Evolutionary conservation across 257 asterid genomes (phyloP).

Genomic region (Haberlea rhodopensis): DNA sequence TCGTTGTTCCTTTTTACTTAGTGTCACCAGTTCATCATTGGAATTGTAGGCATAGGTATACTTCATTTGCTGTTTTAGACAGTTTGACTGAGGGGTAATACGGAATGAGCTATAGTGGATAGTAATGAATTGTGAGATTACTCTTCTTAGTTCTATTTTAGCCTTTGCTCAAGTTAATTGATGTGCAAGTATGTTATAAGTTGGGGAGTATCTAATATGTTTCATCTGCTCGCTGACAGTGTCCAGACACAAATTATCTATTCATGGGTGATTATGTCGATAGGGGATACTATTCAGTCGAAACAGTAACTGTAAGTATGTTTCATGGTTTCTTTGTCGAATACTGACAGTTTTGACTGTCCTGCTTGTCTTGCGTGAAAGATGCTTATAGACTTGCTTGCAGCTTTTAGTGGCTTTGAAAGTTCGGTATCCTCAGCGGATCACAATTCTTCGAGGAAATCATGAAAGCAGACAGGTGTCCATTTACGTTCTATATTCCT

Average conservation of each 20-base stretch:
- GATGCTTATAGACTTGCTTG: constrained; percentile 28
- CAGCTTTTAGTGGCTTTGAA: constrained; percentile 68
- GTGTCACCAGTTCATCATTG: neutral
- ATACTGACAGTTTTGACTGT: neutral
- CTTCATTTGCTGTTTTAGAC: neutral
- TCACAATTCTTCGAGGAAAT: constrained; percentile 74
- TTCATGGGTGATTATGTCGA: constrained; percentile 74
- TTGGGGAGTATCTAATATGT: constrained; percentile 13
- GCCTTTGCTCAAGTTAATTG: too few species aligned
- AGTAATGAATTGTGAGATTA: neutral
- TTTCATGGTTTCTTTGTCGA: neutral
- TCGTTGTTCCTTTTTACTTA: too few species aligned
- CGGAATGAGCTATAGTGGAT: too few species aligned
- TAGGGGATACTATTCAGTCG: constrained; percentile 71
- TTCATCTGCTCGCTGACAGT: constrained; percentile 39
- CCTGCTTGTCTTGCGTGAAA: constrained; percentile 15
- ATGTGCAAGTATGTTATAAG: neutral
- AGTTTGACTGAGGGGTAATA: neutral
- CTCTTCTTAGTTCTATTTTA: neutral
- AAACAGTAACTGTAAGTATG: constrained; percentile 63
- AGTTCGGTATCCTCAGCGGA: constrained; percentile 71
- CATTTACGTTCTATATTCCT: neutral
- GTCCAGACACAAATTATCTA: constrained; percentile 65
- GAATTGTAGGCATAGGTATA: neutral
- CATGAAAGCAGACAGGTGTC: constrained; percentile 73